These are phyloP conservation scores for Lichina pygmaea DNA, from an alignment of 495 filamentous ascomycete genomes.

Conservation along the genomic window DNA sequence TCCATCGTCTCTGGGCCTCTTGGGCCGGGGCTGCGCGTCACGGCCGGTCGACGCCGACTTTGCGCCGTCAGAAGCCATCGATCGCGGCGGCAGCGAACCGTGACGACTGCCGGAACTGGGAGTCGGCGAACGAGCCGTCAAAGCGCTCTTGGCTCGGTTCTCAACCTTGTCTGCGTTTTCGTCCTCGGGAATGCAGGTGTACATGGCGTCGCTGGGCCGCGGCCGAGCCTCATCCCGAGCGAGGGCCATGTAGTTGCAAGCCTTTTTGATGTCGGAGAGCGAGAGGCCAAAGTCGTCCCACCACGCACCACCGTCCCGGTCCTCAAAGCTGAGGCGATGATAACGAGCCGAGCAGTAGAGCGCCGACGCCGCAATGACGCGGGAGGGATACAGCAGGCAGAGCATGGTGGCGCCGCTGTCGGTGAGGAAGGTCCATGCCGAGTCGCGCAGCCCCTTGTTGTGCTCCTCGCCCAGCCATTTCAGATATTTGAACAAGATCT, in stretches of 20 bases:
- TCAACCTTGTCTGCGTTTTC: too few species aligned
- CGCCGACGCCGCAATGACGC: constrained; percentile 58
- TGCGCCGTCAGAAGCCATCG: too few species aligned
- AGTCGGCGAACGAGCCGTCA: too few species aligned
- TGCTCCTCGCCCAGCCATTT: constrained; percentile 38
- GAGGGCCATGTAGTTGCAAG: constrained; percentile 42
- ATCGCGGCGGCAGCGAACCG: too few species aligned
- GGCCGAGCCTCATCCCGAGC: constrained; percentile 46
- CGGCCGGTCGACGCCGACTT: too few species aligned
- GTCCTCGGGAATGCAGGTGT: too few species aligned
- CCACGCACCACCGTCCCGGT: constrained; percentile 60
- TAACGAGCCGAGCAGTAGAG: constrained; percentile 63
- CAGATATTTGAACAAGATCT: constrained; percentile 51
- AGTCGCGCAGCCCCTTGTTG: constrained; percentile 49
- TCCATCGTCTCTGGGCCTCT: too few species aligned
- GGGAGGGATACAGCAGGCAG: constrained; percentile 53
- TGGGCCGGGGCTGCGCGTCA: too few species aligned
- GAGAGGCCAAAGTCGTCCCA: constrained; percentile 48
- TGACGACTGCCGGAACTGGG: too few species aligned
- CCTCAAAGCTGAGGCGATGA: constrained; percentile 39
- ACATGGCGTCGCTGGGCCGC: background rate
- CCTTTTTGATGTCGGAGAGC: constrained; percentile 31
- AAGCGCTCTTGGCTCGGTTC: too few species aligned
- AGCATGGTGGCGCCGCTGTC: constrained; percentile 63
- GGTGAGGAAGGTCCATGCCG: constrained; percentile 79